phyloP scores from a whole-genome alignment of 257 asterid genomes.

The Nicotiana benthamiana region DNA sequence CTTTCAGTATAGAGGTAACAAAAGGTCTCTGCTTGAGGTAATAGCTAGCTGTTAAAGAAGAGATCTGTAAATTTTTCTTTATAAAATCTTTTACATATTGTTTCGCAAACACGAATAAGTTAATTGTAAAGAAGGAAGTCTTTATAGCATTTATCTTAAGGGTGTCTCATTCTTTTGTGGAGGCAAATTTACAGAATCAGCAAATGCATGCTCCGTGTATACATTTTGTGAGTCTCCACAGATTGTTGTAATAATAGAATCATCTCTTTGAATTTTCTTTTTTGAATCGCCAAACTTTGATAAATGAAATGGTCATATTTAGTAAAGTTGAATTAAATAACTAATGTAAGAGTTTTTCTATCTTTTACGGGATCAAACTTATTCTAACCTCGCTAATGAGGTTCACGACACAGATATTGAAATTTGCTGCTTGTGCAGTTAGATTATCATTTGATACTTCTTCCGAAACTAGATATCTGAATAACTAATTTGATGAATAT shows the following conservation, averaged over 20 bases:
- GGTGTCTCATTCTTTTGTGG: constrained; percentile 8
- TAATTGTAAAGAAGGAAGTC: constrained; percentile 27
- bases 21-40: constrained; percentile 5
- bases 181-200: constrained; percentile 12
- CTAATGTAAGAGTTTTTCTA: not conserved
- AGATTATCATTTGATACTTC: not conserved
- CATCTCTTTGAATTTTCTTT: not conserved
- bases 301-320: not conserved
- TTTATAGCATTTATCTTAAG: constrained; percentile 18
- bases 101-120: constrained; percentile 6
- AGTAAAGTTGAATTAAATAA: not conserved
- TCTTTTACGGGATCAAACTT: not conserved
- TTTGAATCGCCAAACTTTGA: not conserved
- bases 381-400: not conserved
- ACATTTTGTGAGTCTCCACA: not conserved
- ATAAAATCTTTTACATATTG: not conserved
- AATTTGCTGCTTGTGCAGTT: too few relatives aligned
- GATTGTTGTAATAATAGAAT: not conserved
- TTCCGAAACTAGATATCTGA: not conserved
- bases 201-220: not conserved
- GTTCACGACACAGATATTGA: not conserved
- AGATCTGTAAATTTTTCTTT: constrained; percentile 27
- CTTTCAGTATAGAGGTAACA: constrained; percentile 14
- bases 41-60: constrained; percentile 9
- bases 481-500: too few relatives aligned